Evolutionary conservation across 306 rosid genomes (phyloP), one percentile per base, ranked within the genome.

Genomic region (Quercus ilex): DNA sequence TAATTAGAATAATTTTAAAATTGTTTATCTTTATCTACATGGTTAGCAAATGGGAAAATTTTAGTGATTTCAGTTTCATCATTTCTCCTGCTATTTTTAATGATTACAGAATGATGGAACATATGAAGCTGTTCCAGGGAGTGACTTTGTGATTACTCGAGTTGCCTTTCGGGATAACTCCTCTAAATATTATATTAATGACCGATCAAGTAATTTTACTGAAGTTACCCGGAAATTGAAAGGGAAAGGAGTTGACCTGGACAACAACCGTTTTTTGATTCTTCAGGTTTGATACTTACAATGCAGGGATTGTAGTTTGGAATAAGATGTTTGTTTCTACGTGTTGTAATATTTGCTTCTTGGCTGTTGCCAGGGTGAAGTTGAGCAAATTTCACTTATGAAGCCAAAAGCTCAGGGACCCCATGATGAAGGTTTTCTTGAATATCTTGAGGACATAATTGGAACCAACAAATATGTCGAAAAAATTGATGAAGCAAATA

Each of bases 391-490:
- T 88, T 94, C 99, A 33, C 84, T 94, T 68, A 92, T 94, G 99
- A 94, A 92, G 83, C 99, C 99, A 77, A 94, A 94, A 85, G 92
- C 95, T 75, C 99, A 94, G 89, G 99, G 99, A 73, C 91, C 95
- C 70, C 99, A 95, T 64, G 99, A 95, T 84, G 99, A 93, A 81
- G 98, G 99, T 46, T 95, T 95, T 84, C 94, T 95, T 78, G 99
- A 95, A 83, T 95, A 95, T 89, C 90, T 95, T 3, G 99, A 95
- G 85, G 99, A 95, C 77, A 95, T 95, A 77, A 93, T 95, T 15
- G 99, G 98, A 64, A 95, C 99, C 58, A 74, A 89, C 86, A 95
- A 90, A 91, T 95, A 95, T 41, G 98, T 95, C 25, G 97, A 93
- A 82, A 90, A 75, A 83, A 93, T 93, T 74, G 97, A 91, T 4